Evolutionary conservation across 352 stramenopile genomes (phyloP).

Genomic region (Peronospora destructor): DNA sequence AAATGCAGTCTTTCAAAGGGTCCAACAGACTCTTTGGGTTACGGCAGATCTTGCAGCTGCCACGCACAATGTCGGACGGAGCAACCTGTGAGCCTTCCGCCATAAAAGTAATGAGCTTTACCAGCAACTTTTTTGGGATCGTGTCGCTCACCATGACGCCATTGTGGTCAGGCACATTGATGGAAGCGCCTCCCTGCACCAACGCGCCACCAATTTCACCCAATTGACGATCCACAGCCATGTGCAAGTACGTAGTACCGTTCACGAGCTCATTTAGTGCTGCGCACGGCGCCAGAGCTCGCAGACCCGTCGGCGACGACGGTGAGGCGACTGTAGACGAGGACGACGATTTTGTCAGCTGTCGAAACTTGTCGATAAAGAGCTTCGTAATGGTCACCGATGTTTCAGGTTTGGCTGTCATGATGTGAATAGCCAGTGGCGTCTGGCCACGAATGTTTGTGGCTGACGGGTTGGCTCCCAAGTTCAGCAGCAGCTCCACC

Average conservation of each 20-base stretch:
- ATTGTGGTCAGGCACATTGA: constrained; percentile 77
- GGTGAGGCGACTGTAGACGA: constrained; percentile 17
- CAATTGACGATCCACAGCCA: constrained; percentile 63
- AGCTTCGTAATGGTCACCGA: constrained; percentile 40
- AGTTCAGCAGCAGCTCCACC: constrained; percentile 59
- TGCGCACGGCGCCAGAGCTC: constrained; percentile 11
- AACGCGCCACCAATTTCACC: constrained; percentile 61
- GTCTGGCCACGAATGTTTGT: constrained; percentile 80
- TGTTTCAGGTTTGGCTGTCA: constrained; percentile 62
- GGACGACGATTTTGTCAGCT: constrained; percentile 10
- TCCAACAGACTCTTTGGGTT: constrained; percentile 70
- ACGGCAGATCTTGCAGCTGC: constrained; percentile 80
- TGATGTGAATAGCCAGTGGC: constrained; percentile 76
- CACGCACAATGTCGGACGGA: constrained; percentile 46
- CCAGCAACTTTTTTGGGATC: constrained; percentile 63
- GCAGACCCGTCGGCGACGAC: constrained; percentile 14
- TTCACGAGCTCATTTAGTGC: constrained; percentile 65
- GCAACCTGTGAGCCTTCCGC: constrained; percentile 59
- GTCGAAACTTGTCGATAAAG: constrained; percentile 46
- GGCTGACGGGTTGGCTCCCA: constrained; percentile 51
- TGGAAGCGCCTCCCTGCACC: constrained; percentile 65
- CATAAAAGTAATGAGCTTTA: constrained; percentile 77
- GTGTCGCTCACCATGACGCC: constrained; percentile 75
- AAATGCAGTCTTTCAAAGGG: constrained; percentile 60
- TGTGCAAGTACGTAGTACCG: constrained; percentile 78